phyloP scores from a whole-genome alignment of 2,329 filamentous ascomycete species.

The Metarhizium humberi region DNA sequence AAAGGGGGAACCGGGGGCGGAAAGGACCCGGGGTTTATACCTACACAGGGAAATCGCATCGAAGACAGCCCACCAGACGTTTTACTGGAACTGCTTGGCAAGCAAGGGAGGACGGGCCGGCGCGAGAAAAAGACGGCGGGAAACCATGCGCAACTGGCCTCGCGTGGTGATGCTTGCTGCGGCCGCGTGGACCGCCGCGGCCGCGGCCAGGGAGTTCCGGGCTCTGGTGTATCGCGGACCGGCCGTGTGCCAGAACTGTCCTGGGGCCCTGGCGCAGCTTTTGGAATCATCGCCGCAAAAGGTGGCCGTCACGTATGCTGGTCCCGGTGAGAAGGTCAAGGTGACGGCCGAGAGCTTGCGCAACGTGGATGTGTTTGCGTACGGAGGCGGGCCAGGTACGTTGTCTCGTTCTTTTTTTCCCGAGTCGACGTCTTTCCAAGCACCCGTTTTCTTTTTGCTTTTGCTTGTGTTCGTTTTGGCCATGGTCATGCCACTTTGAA shows the following conservation, averaged over 20 bases:
- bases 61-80: too few relatives aligned
- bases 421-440: too few relatives aligned
- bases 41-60: too few relatives aligned
- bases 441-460: too few relatives aligned
- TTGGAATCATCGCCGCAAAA: conserved; percentile 11
- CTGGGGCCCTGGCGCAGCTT: conserved; percentile 10
- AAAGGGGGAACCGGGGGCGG: too few relatives aligned
- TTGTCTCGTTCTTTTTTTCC: neutral
- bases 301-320: conserved; percentile 12
- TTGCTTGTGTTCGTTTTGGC: too few relatives aligned
- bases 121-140: too few relatives aligned
- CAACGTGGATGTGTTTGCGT: conserved; percentile 9
- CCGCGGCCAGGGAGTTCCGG: neutral
- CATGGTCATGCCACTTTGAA: too few relatives aligned
- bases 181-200: neutral
- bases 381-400: conserved; percentile 12
- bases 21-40: too few relatives aligned
- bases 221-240: neutral
- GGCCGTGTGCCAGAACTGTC: conserved; percentile 10
- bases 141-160: neutral
- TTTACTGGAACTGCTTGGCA: too few relatives aligned
- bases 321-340: conserved; percentile 10
- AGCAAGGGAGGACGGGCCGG: too few relatives aligned
- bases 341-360: conserved; percentile 7
- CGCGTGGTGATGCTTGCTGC: neutral